phyloP scores from a whole-genome alignment of 805 yeast genomes.

The Diddensiella transvaalensis region DNA sequence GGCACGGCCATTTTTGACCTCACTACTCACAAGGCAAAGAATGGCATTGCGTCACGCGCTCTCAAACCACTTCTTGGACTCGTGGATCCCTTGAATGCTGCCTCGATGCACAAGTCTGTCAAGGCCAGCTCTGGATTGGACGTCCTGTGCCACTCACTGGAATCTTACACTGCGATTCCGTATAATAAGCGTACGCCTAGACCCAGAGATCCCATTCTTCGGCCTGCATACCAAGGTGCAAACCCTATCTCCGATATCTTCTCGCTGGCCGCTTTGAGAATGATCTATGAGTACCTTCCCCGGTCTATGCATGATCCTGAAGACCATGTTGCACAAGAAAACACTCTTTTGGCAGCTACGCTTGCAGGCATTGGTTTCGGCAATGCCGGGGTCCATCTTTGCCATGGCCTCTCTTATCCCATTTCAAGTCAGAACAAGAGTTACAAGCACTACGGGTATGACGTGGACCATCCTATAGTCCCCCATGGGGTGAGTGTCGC shows the following conservation, averaged over 20 bases:
- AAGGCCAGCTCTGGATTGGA: constrained; percentile 43
- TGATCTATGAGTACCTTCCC: constrained; percentile 40
- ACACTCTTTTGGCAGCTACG: constrained; percentile 43
- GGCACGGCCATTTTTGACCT: constrained; percentile 45
- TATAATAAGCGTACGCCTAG: constrained; percentile 38
- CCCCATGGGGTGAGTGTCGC: constrained; percentile 47
- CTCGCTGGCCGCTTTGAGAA: constrained; percentile 40
- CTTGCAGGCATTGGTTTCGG: constrained; percentile 46
- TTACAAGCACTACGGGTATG: constrained; percentile 37
- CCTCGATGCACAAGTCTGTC: constrained; percentile 41
- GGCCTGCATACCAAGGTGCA: constrained; percentile 44
- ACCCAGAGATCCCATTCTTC: constrained; percentile 35
- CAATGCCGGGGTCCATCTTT: constrained; percentile 43
- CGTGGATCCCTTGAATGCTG: constrained; percentile 41
- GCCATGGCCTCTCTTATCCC: constrained; percentile 42
- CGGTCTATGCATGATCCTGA: constrained; percentile 39
- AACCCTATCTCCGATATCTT: constrained; percentile 45
- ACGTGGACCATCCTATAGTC: constrained; percentile 39
- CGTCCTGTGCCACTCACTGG: constrained; percentile 44
- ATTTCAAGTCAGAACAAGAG: constrained; percentile 37
- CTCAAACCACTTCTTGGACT: constrained; percentile 42
- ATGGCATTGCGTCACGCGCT: constrained; percentile 43
- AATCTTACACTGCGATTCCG: constrained; percentile 45
- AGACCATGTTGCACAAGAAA: constrained; percentile 41
- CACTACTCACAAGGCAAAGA: constrained; percentile 39